Conservation (phyloP, 2,329 filamentous ascomycete species). For the Colletotrichum chrysophilum region DNA sequence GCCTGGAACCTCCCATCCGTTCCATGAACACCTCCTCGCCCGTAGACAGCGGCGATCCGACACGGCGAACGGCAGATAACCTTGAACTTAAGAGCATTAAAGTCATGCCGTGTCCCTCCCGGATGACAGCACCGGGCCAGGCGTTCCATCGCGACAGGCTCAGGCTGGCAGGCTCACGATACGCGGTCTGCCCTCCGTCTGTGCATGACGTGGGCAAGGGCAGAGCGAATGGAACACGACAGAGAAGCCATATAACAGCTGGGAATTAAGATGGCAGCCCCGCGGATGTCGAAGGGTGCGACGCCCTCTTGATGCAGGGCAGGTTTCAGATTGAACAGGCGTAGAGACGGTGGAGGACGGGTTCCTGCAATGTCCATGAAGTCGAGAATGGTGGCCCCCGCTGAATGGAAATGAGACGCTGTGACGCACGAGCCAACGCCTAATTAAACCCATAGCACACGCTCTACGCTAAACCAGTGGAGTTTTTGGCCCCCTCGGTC, state of each 20-base stretch:
- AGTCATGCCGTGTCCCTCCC: background rate
- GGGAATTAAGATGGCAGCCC: background rate
- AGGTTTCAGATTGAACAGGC: slow-evolving; percentile 21
- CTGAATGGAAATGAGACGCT: background rate
- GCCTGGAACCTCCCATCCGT: background rate
- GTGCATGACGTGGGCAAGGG: slow-evolving; percentile 11
- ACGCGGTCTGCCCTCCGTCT: background rate
- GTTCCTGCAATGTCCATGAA: background rate
- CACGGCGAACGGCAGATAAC: background rate
- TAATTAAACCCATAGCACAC: slow-evolving; percentile 15
- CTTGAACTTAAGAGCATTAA: background rate
- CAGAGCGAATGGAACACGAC: background rate
- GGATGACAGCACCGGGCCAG: slow-evolving; percentile 10
- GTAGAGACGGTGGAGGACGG: background rate
- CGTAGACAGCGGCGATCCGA: slow-evolving; percentile 9
- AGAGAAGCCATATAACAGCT: background rate
- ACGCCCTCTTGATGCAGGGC: slow-evolving; percentile 18
- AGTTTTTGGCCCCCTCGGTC: background rate
- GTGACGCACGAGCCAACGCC: slow-evolving; percentile 13
- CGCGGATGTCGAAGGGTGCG: background rate
- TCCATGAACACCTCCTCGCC: background rate
- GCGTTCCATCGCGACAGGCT: background rate
- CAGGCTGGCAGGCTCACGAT: background rate
- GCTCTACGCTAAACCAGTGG: background rate
- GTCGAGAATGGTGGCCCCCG: background rate